Percentiles rank a stretch among this genome's conserved stretches.
These are phyloP conservation scores for Pulveroboletus sp. DNA, from an alignment of 768 basidiomycete species.

Conservation along the genomic window DNA sequence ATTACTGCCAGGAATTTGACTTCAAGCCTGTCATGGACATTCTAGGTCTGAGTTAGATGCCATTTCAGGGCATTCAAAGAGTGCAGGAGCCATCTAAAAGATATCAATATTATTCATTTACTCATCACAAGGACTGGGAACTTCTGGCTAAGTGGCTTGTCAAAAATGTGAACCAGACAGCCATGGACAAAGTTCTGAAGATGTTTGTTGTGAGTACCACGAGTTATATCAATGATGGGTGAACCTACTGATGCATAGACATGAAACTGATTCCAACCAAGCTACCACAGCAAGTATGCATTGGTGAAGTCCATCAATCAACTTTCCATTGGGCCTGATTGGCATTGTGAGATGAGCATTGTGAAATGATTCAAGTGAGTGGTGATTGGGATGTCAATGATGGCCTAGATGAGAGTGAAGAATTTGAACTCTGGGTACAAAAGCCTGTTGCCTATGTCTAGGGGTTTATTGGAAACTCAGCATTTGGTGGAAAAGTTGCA, in stretches of 20 bases:
- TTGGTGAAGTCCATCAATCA: not conserved
- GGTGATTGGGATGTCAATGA: too few species aligned
- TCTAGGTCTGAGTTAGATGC: too few species aligned
- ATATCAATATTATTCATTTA: not conserved
- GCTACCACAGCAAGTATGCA: not conserved
- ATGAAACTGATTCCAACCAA: not conserved
- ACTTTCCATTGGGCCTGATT: not conserved
- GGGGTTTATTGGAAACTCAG: not conserved
- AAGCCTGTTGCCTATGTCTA: not conserved
- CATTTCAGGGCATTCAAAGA: too few species aligned
- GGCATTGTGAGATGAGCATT: not conserved
- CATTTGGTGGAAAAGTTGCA: not conserved
- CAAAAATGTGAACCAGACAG: not conserved
- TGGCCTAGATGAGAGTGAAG: not conserved
- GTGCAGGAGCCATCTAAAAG: too few species aligned
- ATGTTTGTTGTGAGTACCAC: not conserved
- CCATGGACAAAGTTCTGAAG: not conserved
- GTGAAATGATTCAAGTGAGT: too few species aligned
- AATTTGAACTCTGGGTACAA: not conserved
- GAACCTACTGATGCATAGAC: too few species aligned
- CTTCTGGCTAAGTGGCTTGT: not conserved
- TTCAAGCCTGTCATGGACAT: too few species aligned
- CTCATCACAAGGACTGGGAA: not conserved
- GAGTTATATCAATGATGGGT: too few species aligned
- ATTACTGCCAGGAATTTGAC: too few species aligned